Conservation (phyloP, 129 eudicot genomes). For the Heracleum sosnowskyi region DNA sequence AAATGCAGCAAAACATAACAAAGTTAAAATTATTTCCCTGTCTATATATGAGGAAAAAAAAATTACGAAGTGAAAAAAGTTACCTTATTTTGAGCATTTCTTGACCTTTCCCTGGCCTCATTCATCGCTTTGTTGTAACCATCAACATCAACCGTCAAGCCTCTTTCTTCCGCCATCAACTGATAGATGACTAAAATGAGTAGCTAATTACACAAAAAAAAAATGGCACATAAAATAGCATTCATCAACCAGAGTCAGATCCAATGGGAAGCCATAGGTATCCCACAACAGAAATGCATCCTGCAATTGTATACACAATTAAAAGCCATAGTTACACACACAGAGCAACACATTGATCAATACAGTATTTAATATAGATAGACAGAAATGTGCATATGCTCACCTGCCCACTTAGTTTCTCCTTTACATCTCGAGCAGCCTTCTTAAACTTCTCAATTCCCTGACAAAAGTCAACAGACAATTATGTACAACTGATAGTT, state of each 20-base stretch:
- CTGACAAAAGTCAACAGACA: conserved; percentile 24
- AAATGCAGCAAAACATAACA: neutral
- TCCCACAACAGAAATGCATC: conserved; percentile 98
- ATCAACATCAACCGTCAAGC: conserved; percentile 72
- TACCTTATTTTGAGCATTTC: conserved; percentile 92
- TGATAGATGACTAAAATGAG: conserved; percentile 21
- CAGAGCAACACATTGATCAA: neutral
- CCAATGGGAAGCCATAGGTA: conserved; percentile 92
- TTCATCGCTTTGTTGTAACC: conserved; percentile 73
- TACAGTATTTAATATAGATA: neutral
- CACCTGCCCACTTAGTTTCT: conserved; percentile 83
- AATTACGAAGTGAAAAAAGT: neutral
- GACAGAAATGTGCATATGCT: conserved; percentile 15
- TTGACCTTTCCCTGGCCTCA: conserved; percentile 97
- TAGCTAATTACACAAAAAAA: neutral
- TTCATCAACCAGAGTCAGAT: conserved; percentile 76
- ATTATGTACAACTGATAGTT: neutral
- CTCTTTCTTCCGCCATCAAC: conserved; percentile 98
- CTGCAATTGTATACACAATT: conserved; percentile 73
- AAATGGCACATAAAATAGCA: neutral
- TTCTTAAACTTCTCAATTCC: conserved; percentile 95
- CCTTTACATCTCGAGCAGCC: conserved; percentile 74
- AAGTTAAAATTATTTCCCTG: neutral
- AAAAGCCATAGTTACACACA: conserved; percentile 54
- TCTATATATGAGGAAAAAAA: neutral